Conservation (phyloP, 345 rosid species). For the Carallia pectinifolia region DNA sequence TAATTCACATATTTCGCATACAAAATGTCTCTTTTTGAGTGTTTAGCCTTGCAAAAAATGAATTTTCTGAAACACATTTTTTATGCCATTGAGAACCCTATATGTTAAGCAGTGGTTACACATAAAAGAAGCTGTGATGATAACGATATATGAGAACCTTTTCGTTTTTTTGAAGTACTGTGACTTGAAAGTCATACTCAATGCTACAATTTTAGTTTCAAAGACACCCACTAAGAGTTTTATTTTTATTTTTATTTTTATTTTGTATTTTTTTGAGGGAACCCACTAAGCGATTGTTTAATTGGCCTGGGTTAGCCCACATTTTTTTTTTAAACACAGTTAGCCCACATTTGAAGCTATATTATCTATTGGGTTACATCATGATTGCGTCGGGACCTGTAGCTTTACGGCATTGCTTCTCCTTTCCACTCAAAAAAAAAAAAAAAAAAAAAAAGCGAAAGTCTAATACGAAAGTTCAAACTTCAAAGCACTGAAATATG, state of each 20-base stretch:
- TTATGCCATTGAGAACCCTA: not conserved
- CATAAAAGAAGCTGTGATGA: not conserved
- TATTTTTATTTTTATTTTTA: constrained; percentile 1
- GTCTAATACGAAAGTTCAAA: too few species aligned
- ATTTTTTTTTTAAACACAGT: not conserved
- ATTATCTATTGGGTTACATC: constrained; percentile 13
- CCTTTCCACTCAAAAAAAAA: constrained; percentile 12
- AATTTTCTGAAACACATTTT: too few species aligned
- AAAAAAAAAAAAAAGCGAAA: too few species aligned
- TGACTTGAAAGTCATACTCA: constrained; percentile 27
- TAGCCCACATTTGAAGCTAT: constrained; percentile 26
- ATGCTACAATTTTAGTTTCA: constrained; percentile 21
- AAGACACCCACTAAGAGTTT: constrained; percentile 28
- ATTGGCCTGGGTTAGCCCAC: constrained; percentile 13
- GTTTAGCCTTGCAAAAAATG: too few species aligned
- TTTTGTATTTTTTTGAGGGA: too few species aligned
- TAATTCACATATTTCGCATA: too few species aligned
- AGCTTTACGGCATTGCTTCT: constrained; percentile 26
- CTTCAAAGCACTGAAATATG: too few species aligned
- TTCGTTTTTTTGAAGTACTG: constrained; percentile 9
- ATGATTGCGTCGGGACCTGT: constrained; percentile 16
- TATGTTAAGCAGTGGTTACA: not conserved
- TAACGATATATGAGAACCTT: not conserved
- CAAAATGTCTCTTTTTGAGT: too few species aligned
- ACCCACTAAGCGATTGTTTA: constrained; percentile 14